A percentile compares a stretch with the other conserved stretches of the same genome.
phyloP scores from a whole-genome alignment of 1,139 yeast genomes.

The Magnusiomyces tetraspermus region DNA sequence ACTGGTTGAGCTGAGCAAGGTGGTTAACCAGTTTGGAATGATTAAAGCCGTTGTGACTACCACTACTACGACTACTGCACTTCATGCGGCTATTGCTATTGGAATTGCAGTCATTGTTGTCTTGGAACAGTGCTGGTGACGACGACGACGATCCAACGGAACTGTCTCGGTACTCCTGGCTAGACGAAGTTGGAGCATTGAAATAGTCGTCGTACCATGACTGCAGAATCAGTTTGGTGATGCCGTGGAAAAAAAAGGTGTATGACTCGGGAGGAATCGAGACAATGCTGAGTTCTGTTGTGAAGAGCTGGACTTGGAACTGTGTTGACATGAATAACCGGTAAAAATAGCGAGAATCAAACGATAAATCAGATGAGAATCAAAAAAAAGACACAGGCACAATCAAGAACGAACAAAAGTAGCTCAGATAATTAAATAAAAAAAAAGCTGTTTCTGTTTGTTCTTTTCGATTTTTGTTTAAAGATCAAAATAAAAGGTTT shows the following conservation, averaged over 20 bases:
- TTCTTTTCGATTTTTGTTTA: too few relatives aligned
- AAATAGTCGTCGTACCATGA: slow-evolving; percentile 19
- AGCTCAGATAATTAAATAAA: too few relatives aligned
- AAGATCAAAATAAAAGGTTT: too few relatives aligned
- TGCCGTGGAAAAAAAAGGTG: slow-evolving; percentile 24
- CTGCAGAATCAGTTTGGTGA: slow-evolving; percentile 24
- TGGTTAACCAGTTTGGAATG: slow-evolving; percentile 1
- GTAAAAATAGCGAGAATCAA: too few relatives aligned
- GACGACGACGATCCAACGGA: neutral
- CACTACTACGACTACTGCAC: too few relatives aligned
- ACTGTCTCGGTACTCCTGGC: neutral
- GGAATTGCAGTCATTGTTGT: too few relatives aligned
- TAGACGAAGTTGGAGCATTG: neutral
- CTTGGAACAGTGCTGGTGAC: neutral
- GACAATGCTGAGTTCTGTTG: slow-evolving; percentile 25
- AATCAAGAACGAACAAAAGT: neutral
- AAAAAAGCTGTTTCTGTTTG: too few relatives aligned
- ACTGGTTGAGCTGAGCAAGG: slow-evolving; percentile 26
- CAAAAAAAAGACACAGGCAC: too few relatives aligned
- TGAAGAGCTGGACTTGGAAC: slow-evolving; percentile 9
- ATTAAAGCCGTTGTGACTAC: too few relatives aligned
- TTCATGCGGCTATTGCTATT: too few relatives aligned
- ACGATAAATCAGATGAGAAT: too few relatives aligned
- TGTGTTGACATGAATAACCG: neutral
- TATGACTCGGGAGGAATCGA: slow-evolving; percentile 26